Percentiles rank a stretch among this genome's conserved stretches.
Evolutionary conservation across 2,329 filamentous ascomycete species (phyloP).

Genomic region (Alternaria sp.): DNA sequence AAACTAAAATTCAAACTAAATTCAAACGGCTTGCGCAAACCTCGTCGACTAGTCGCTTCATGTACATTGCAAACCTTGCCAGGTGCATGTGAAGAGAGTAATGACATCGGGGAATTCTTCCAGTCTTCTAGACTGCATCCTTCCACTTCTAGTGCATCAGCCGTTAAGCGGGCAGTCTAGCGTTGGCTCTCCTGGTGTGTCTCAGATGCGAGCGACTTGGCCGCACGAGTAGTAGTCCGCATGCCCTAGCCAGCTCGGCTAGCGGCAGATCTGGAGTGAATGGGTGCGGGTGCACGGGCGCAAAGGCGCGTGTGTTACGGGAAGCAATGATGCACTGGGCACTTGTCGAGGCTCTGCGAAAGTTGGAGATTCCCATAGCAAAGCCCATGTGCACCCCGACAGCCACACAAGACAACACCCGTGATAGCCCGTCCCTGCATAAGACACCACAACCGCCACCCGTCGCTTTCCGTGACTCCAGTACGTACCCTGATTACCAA

Average conservation of each 20-base stretch:
- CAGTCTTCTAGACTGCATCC: conserved; percentile 4
- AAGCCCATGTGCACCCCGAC: not conserved
- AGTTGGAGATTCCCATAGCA: not conserved
- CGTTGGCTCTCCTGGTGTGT: conserved; percentile 9
- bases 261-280: conserved; percentile 23
- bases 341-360: conserved; percentile 10
- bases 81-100: not conserved
- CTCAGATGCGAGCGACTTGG: conserved; percentile 8
- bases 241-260: conserved; percentile 16
- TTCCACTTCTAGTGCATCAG: conserved; percentile 15
- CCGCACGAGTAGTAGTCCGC: conserved; percentile 16
- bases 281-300: conserved; percentile 15
- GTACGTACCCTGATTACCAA: conserved; percentile 5
- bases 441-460: not conserved
- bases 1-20: conserved; percentile 2
- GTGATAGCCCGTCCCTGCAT: not conserved
- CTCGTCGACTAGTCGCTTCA: not conserved
- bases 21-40: not conserved
- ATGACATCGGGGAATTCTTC: conserved; percentile 1
- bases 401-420: not conserved
- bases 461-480: not conserved
- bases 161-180: conserved; percentile 12
- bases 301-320: not conserved
- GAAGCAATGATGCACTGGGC: conserved; percentile 6
- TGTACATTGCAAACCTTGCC: not conserved